phyloP scores from a whole-genome alignment of 495 filamentous ascomycete species.

The Hypoxylon crocopeplum region DNA sequence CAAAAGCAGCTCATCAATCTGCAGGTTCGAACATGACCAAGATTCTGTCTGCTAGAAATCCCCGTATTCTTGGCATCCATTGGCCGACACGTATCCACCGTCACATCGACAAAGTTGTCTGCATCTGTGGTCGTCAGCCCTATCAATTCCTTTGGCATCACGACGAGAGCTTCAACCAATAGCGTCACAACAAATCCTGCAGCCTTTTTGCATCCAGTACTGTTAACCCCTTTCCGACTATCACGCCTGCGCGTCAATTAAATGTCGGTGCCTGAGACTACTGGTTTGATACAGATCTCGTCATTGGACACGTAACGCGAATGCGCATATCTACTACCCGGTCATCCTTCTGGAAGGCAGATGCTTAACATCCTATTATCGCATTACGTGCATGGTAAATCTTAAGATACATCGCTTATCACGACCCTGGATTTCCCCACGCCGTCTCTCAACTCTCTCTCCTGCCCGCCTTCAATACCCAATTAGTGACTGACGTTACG shows the following conservation, averaged over 20 bases:
- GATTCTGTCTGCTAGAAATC: conserved; percentile 12
- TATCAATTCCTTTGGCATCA: conserved; percentile 19
- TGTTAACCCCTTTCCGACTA: neutral
- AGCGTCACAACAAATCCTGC: conserved; percentile 13
- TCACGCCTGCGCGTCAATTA: conserved; percentile 24
- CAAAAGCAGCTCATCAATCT: conserved; percentile 7
- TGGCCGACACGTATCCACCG: conserved; percentile 21
- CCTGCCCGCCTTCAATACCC: no score
- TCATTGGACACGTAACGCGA: conserved; percentile 32
- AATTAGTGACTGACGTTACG: no score
- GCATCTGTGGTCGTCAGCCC: conserved; percentile 31
- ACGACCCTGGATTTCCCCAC: no score
- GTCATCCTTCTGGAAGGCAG: conserved; percentile 1
- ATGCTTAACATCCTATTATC: no score
- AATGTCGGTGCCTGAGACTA: conserved; percentile 39
- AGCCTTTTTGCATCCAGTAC: conserved; percentile 18
- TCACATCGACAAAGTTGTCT: conserved; percentile 6
- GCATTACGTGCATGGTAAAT: no score
- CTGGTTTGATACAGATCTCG: conserved; percentile 13
- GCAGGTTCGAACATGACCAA: conserved; percentile 16
- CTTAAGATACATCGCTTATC: no score
- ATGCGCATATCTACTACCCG: conserved; percentile 19
- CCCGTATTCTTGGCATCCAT: conserved; percentile 17
- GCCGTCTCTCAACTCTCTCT: no score
- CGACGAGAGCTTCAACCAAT: conserved; percentile 24